Base-by-base conservation (phyloP, 768 basidiomycete genomes). In the Lactarius quietus region DNA sequence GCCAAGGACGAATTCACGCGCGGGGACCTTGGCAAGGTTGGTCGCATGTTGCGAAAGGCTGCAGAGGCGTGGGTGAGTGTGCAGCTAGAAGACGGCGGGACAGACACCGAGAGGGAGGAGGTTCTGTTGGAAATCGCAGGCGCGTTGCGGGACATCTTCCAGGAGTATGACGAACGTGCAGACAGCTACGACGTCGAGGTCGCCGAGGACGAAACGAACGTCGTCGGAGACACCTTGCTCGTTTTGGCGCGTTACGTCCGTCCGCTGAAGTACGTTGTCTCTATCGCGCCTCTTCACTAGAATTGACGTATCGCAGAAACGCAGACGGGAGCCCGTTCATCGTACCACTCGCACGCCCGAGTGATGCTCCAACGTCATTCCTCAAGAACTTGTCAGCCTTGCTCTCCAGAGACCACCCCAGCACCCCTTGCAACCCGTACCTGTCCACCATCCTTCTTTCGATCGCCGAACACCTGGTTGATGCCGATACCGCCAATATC, bases 91-190 rank as follows among this genome's bases (percentile, higher is more conserved):
- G 70, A 71, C 1, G 57, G 59, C 35, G 41, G 38, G 35, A 29
- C 71, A 68, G 64, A 70, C 65, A 63, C 72, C 71, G 54, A 71
- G 36, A 61, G 63, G n/a, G 70, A 73, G 72, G 76, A 63, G 72
- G 74, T 92, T 53, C 70, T 93, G 63, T 83, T 86, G 53, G 91
- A 93, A 74, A 83, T 84, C 6, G 85, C 88, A 1, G 85, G 86
- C 0, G 82, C 88, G 7, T 70, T 89, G 65, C 87, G 85, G 72
- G 91, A 92, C 67, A 81, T 90, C 6, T 80, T 90, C 17, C 86
- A 89, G 69, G 89, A 90, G 68, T 79, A 88, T 56, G 89, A 91
- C 66, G 82, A 83, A 26, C 78, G 73, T 3, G 72, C 62, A 14
- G 72, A 74, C 18, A 73, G 83, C 62, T 86, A 86, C 14, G 88